Conservation (phyloP, 345 rosid genomes). For the Reutealis trisperma region DNA sequence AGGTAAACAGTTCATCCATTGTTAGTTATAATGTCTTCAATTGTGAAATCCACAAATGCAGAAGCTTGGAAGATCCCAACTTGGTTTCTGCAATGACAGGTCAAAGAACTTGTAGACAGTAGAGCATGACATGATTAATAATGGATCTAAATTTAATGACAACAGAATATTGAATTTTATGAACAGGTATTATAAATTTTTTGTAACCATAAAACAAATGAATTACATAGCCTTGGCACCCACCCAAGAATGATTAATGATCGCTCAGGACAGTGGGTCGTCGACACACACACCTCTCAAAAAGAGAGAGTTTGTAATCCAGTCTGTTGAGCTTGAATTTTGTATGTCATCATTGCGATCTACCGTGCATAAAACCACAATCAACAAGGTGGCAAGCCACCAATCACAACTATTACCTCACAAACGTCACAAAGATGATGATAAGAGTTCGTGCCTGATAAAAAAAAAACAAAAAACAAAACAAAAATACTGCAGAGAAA, state of each 20-base stretch:
- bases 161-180: no score
- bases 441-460: neutral
- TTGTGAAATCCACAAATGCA: no score
- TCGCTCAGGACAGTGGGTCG: slow-evolving; percentile 10
- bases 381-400: neutral
- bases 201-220: neutral
- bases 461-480: no score
- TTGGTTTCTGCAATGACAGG: no score
- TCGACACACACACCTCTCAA: slow-evolving; percentile 24
- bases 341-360: slow-evolving; percentile 23
- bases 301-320: slow-evolving; percentile 18
- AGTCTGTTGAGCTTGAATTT: slow-evolving; percentile 35
- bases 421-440: neutral
- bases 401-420: no score
- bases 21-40: no score
- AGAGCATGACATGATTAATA: no score
- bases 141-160: no score
- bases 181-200: no score
- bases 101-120: no score
- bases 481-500: neutral
- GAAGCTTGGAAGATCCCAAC: no score
- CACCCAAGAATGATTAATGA: neutral
- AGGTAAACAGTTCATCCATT: no score
- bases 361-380: neutral
- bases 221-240: neutral